A percentile compares a stretch with the other conserved stretches of the same genome.
Conservation (phyloP, 495 filamentous ascomycete genomes). For the Penicillium riverlandense region DNA sequence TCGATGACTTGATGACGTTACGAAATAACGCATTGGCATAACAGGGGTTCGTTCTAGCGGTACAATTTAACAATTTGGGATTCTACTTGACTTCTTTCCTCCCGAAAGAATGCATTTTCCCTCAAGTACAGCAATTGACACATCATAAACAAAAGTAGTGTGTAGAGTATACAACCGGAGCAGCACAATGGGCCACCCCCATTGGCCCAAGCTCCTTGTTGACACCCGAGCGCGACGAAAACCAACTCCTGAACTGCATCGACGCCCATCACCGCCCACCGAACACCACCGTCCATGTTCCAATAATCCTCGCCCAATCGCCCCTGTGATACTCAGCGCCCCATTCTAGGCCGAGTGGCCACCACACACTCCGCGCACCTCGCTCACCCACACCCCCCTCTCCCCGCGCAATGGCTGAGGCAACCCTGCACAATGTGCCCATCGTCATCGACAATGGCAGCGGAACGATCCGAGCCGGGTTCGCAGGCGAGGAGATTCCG, state of each 20-base stretch:
- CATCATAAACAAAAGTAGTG: too few species aligned
- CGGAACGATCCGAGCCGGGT: slow-evolving; percentile 94
- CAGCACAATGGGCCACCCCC: neutral
- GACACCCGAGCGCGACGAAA: slow-evolving; percentile 24
- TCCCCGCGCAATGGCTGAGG: slow-evolving; percentile 60
- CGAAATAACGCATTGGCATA: too few species aligned
- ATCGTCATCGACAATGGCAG: slow-evolving; percentile 99
- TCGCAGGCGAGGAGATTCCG: slow-evolving; percentile 90
- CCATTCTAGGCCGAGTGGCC: slow-evolving; percentile 32
- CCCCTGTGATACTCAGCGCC: slow-evolving; percentile 6
- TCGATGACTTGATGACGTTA: too few species aligned
- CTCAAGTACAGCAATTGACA: too few species aligned
- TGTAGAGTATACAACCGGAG: neutral
- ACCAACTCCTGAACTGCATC: slow-evolving; percentile 15
- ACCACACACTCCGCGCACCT: slow-evolving; percentile 15
- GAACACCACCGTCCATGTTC: slow-evolving; percentile 5
- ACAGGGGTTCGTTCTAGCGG: too few species aligned
- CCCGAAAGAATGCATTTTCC: too few species aligned
- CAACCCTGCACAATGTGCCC: slow-evolving; percentile 85
- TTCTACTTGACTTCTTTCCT: too few species aligned
- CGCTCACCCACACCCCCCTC: slow-evolving; percentile 12
- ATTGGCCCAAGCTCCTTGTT: slow-evolving; percentile 43
- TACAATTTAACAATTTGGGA: too few species aligned
- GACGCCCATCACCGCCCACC: slow-evolving; percentile 7
- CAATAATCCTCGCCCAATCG: neutral